Percentiles rank a stretch among this genome's conserved stretches.
These are phyloP conservation scores for Aphanomyces euteiches DNA, from an alignment of 352 stramenopile genomes.

Conservation along the genomic window DNA sequence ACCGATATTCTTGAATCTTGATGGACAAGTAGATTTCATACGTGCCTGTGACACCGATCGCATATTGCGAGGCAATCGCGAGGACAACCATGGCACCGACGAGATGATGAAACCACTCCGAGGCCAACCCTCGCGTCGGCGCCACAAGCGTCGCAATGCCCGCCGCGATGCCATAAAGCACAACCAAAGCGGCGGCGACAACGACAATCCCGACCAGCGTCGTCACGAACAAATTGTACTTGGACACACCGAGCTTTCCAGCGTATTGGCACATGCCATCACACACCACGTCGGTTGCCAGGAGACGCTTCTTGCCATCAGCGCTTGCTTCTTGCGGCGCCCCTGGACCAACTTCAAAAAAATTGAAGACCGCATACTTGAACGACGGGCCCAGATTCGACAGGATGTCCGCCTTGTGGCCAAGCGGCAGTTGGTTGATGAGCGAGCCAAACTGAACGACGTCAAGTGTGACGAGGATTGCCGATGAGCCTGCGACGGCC, in stretches of 20 bases:
- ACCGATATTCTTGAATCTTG: conserved; percentile 43
- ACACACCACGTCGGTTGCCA: not conserved
- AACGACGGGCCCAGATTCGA: not conserved
- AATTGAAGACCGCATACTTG: conserved; percentile 20
- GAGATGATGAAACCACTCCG: conserved; percentile 74
- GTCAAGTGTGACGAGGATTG: conserved; percentile 11
- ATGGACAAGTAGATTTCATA: conserved; percentile 83
- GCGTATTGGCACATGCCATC: conserved; percentile 80
- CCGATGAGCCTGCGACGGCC: not conserved
- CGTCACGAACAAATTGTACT: conserved; percentile 78
- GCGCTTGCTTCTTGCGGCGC: not conserved
- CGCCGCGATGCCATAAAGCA: conserved; percentile 50
- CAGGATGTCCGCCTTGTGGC: not conserved
- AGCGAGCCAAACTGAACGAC: conserved; percentile 9
- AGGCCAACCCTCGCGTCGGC: conserved; percentile 36
- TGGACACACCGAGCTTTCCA: conserved; percentile 57
- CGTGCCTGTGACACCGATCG: conserved; percentile 68
- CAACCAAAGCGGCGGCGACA: conserved; percentile 39
- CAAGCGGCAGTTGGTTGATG: conserved; percentile 8
- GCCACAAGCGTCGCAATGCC: conserved; percentile 47
- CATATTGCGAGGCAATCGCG: conserved; percentile 78
- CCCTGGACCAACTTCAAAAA: conserved; percentile 48
- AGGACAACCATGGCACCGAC: conserved; percentile 80
- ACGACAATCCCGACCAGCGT: conserved; percentile 49
- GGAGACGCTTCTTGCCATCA: not conserved